These are phyloP conservation scores for Tagetes erecta DNA, from an alignment of 129 eudicot species.

Conservation along the genomic window DNA sequence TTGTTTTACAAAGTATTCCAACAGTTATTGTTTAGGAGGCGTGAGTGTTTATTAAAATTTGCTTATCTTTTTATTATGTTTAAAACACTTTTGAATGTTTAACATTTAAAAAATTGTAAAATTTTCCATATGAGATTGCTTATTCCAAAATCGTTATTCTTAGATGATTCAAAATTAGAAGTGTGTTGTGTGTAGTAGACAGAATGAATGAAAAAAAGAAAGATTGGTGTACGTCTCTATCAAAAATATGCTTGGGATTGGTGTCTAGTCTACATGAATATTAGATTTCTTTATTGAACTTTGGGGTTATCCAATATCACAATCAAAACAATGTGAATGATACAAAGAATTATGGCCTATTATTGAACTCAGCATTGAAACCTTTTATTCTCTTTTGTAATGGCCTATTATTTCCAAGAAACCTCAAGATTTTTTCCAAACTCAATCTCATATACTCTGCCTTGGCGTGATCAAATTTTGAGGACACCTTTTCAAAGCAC, in stretches of 20 bases:
- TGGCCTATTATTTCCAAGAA: not conserved
- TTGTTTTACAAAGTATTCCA: too few species aligned
- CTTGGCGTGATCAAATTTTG: not conserved
- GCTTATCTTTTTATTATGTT: not conserved
- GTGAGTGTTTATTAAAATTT: not conserved
- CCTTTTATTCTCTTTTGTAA: not conserved
- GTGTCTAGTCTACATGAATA: too few species aligned
- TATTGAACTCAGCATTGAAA: constrained; percentile 8
- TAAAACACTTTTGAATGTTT: not conserved
- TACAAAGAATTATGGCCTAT: too few species aligned
- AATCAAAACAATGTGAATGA: too few species aligned
- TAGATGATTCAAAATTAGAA: not conserved
- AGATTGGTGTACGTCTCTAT: too few species aligned
- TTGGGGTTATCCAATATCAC: too few species aligned
- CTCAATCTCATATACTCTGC: not conserved
- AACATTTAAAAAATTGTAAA: too few species aligned
- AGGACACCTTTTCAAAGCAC: not conserved
- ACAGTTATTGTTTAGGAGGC: not conserved
- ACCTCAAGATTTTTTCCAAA: not conserved
- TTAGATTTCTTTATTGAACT: too few species aligned
- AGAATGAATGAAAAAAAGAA: too few species aligned
- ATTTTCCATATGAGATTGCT: too few species aligned
- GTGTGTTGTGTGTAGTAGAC: not conserved
- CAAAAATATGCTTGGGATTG: too few species aligned
- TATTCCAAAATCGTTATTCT: not conserved